phyloP scores from a whole-genome alignment of 352 stramenopile species.

The Pythium pyrilobum region DNA sequence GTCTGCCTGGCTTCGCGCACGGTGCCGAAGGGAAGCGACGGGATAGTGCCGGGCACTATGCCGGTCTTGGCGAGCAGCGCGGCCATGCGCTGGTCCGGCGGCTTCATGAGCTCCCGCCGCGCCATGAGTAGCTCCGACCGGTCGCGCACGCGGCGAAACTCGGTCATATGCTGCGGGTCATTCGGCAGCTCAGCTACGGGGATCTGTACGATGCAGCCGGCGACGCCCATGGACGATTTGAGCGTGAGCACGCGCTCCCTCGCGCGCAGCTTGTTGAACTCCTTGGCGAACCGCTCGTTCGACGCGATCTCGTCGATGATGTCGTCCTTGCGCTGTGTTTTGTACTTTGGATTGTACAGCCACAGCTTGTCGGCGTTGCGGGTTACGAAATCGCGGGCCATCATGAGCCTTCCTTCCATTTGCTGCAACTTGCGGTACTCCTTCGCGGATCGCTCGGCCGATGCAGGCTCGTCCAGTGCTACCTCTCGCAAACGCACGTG shows the following conservation, averaged over 20 bases:
- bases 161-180: conserved; percentile 30
- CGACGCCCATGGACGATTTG: conserved; percentile 53
- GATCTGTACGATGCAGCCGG: conserved; percentile 47
- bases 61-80: conserved; percentile 10
- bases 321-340: conserved; percentile 26
- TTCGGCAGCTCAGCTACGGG: conserved; percentile 17
- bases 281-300: conserved; percentile 32
- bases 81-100: conserved; percentile 29
- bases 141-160: conserved; percentile 46
- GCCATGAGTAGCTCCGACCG: conserved; percentile 46
- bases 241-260: conserved; percentile 60
- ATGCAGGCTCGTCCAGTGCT: conserved; percentile 10
- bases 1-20: conserved; percentile 15
- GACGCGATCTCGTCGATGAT: conserved; percentile 46
- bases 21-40: conserved; percentile 19
- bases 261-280: conserved; percentile 48
- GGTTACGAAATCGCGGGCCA: conserved; percentile 54
- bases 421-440: conserved; percentile 34
- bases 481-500: conserved; percentile 40
- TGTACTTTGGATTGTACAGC: conserved; percentile 47
- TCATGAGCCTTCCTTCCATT: conserved; percentile 42
- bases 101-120: conserved; percentile 44
- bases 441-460: not conserved
- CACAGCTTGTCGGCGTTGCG: conserved; percentile 53
- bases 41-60: conserved; percentile 13